Evolutionary conservation across 768 basidiomycete species (phyloP).

Genomic region (Mycena amicta): DNA sequence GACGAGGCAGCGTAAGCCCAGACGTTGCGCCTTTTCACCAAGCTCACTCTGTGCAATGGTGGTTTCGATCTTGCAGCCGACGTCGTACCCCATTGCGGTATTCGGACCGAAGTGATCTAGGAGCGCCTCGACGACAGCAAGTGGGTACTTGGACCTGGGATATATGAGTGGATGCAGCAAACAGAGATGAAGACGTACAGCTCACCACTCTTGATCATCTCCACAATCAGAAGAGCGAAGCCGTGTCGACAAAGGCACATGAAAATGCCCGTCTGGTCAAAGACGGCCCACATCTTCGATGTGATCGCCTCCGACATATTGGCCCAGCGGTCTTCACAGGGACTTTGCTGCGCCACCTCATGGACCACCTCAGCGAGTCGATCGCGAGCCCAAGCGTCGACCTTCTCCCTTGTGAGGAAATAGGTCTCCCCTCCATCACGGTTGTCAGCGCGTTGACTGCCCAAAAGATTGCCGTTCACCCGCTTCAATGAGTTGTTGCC

Average conservation of each 20-base stretch:
- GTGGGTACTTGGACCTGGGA: constrained; percentile 14
- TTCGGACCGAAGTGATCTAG: constrained; percentile 2
- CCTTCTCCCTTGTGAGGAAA: constrained; percentile 13
- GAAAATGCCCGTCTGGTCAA: constrained; percentile 27
- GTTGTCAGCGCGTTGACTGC: constrained; percentile 4
- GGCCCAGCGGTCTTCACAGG: constrained; percentile 21
- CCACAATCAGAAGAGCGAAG: constrained; percentile 30
- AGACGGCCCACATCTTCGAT: constrained; percentile 16
- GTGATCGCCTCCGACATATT: constrained; percentile 12
- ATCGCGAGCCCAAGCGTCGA: constrained; percentile 15
- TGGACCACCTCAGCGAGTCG: not conserved
- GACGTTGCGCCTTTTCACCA: not conserved
- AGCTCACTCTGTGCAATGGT: constrained; percentile 9
- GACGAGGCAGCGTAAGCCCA: not conserved
- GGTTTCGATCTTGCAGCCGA: constrained; percentile 19
- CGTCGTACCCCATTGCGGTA: constrained; percentile 12
- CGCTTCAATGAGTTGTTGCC: constrained; percentile 29
- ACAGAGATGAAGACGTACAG: constrained; percentile 30
- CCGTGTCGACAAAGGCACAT: constrained; percentile 38
- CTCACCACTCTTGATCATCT: constrained; percentile 40
- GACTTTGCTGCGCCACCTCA: constrained; percentile 5
- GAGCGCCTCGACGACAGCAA: constrained; percentile 7
- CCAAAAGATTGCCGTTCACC: constrained; percentile 12
- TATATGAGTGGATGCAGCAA: not conserved
- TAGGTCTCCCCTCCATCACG: constrained; percentile 6